Evolutionary conservation across 2,329 filamentous ascomycete species (phyloP).

Genomic region (Teratosphaeriaceae sp.): DNA sequence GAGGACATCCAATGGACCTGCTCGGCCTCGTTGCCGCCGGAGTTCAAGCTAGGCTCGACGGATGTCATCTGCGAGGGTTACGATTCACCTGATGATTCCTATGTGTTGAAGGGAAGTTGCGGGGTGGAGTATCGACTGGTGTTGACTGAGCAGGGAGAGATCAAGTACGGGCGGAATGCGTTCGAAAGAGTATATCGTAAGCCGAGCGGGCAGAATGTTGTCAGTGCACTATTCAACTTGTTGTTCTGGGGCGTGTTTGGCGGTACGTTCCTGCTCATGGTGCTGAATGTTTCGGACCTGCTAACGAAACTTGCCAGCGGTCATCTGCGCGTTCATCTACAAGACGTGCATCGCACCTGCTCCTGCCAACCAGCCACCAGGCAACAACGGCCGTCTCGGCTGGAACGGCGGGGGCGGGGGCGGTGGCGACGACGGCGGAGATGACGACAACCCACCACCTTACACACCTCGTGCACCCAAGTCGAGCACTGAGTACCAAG

Average conservation of each 20-base stretch:
- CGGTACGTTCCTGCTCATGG: conserved; percentile 19
- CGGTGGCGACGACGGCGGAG: conserved; percentile 34
- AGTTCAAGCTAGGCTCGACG: conserved; percentile 72
- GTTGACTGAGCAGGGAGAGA: conserved; percentile 69
- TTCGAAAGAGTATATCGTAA: conserved; percentile 8
- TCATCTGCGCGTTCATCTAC: conserved; percentile 25
- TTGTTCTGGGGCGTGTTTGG: conserved; percentile 60
- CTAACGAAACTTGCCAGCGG: conserved; percentile 13
- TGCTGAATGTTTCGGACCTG: neutral
- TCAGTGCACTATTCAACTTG: conserved; percentile 24
- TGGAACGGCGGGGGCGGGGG: conserved; percentile 34
- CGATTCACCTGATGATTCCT: conserved; percentile 65
- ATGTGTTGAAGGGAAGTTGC: conserved; percentile 86
- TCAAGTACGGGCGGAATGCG: conserved; percentile 52
- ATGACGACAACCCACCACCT: conserved; percentile 49
- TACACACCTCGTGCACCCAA: conserved; percentile 31
- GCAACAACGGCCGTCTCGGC: conserved; percentile 10
- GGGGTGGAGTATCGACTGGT: conserved; percentile 81
- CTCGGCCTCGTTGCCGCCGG: conserved; percentile 54
- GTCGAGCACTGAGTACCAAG: conserved; percentile 10
- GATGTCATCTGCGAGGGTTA: conserved; percentile 95
- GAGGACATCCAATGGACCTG: conserved; percentile 93
- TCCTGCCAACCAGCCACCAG: conserved; percentile 8
- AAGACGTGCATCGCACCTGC: conserved; percentile 20
- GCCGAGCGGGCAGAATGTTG: conserved; percentile 9